A percentile compares a stretch with the other conserved stretches of the same genome.
Evolutionary conservation across 495 filamentous ascomycete genomes (phyloP).

Genomic region (Rusavskia elegans): DNA sequence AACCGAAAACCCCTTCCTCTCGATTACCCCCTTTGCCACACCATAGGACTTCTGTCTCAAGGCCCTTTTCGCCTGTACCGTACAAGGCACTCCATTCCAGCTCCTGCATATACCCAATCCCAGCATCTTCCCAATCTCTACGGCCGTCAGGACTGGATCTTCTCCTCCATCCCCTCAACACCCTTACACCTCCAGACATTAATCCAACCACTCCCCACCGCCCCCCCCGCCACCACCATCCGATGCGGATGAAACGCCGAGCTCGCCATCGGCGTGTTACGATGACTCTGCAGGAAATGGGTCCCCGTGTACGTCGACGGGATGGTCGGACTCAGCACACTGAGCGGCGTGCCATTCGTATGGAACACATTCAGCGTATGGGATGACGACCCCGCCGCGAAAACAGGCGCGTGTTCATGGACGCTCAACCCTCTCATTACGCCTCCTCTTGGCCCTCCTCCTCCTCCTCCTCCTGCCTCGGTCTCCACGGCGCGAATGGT

Average conservation of each 20-base stretch:
- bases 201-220: conserved; percentile 52
- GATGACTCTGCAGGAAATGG: not conserved
- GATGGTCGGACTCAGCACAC: conserved; percentile 76
- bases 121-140: too few relatives aligned
- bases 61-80: too few relatives aligned
- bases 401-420: conserved; percentile 93
- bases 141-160: too few relatives aligned
- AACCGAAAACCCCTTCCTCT: too few relatives aligned
- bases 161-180: conserved; percentile 20
- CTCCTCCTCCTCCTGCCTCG: not conserved
- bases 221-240: conserved; percentile 76
- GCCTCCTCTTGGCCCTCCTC: conserved; percentile 27
- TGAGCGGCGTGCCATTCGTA: not conserved
- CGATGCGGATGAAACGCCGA: conserved; percentile 94
- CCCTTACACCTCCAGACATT: conserved; percentile 40
- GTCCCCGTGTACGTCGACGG: conserved; percentile 59
- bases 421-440: conserved; percentile 74
- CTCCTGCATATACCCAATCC: too few relatives aligned
- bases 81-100: too few relatives aligned
- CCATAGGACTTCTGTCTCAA: too few relatives aligned
- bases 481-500: conserved; percentile 49
- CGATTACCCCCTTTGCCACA: too few relatives aligned
- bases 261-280: conserved; percentile 54
- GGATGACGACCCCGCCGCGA: conserved; percentile 47
- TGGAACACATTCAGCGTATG: not conserved